Evolutionary conservation across 108 stramenopile genomes (phyloP).

Genomic region (Bacterosira constricta): DNA sequence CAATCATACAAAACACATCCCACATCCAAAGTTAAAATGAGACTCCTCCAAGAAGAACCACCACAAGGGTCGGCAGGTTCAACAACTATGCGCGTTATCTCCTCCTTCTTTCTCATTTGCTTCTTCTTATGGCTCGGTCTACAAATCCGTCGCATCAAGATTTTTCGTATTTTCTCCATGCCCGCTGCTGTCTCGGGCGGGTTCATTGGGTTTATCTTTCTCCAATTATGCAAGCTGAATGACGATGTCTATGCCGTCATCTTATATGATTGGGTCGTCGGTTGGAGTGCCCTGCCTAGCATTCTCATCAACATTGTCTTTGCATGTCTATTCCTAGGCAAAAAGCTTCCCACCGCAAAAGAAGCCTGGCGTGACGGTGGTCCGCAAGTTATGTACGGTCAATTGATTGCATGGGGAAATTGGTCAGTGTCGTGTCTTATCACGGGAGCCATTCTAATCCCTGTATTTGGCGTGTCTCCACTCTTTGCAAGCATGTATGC

Average conservation of each 20-base stretch:
- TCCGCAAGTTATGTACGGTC: conserved; percentile 3
- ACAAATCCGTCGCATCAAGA: conserved; percentile 4
- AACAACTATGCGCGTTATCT: not conserved
- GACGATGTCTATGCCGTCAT: not conserved
- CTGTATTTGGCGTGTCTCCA: conserved; percentile 1
- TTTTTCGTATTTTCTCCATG: not conserved
- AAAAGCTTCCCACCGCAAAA: not conserved
- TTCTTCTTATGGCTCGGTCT: not conserved
- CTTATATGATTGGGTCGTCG: conserved; percentile 1
- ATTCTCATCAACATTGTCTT: not conserved
- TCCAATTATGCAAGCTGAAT: not conserved
- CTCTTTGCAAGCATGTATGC: not conserved
- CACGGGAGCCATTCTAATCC: conserved; percentile 1
- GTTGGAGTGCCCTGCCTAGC: not conserved
- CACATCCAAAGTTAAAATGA: no score
- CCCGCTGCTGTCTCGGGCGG: not conserved
- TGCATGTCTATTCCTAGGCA: not conserved
- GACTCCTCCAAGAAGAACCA: no score
- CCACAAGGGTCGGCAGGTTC: not conserved
- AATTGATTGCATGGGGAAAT: not conserved
- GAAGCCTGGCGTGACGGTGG: not conserved
- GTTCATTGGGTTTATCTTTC: not conserved
- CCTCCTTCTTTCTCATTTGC: conserved; percentile 1
- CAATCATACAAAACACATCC: no score
- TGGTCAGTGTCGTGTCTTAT: not conserved